Conservation (phyloP, 768 basidiomycete genomes). For the Amanita molliuscula region DNA sequence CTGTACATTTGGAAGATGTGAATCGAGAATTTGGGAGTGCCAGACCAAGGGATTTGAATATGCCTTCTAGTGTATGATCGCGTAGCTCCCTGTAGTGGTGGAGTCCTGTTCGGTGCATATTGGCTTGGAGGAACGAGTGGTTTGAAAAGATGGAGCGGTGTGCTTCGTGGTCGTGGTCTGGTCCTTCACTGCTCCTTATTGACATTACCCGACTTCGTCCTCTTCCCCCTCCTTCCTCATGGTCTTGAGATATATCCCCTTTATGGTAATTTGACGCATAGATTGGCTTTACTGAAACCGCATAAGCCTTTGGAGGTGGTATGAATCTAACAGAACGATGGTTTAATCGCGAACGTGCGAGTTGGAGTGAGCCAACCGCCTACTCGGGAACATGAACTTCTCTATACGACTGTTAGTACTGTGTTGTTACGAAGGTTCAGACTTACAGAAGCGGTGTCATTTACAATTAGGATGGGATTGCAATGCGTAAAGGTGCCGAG, state of each 20-base stretch:
- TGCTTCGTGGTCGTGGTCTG: background rate
- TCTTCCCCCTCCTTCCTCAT: background rate
- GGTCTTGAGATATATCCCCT: background rate
- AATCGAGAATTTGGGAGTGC: constrained; percentile 1
- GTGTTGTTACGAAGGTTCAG: too few relatives aligned
- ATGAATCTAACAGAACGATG: background rate
- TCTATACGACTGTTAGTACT: too few relatives aligned
- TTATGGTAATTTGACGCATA: background rate
- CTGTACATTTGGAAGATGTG: constrained; percentile 55
- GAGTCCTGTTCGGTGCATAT: background rate
- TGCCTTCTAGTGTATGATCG: background rate
- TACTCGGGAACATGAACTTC: constrained; percentile 5
- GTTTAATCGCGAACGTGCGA: background rate
- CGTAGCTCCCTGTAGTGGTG: constrained; percentile 4
- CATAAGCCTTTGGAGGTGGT: constrained; percentile 6
- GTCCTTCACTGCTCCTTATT: background rate
- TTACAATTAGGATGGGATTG: too few relatives aligned
- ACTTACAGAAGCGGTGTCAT: too few relatives aligned
- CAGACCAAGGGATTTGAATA: background rate
- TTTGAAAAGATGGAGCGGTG: background rate
- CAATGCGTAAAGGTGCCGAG: too few relatives aligned
- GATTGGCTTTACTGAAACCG: constrained; percentile 2
- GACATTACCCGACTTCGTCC: background rate
- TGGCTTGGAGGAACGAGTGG: background rate
- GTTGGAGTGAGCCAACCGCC: background rate